Evolutionary conservation across 225 moss, liverwort and hornwort species (phyloP).

Genomic region (Asterella californica): DNA sequence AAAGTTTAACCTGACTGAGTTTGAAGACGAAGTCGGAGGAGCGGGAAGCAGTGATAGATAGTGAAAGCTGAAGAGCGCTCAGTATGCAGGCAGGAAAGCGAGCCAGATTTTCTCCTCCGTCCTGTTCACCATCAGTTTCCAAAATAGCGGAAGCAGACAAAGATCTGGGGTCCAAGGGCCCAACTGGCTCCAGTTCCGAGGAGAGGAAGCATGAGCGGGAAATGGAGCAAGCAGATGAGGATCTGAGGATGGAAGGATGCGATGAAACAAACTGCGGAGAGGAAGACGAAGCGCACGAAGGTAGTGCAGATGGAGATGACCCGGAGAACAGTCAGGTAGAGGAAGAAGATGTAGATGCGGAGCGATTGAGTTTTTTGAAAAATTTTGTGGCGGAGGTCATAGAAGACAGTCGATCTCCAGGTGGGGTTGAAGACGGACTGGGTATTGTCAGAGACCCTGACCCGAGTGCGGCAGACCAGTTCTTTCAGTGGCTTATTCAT

Average conservation of each 20-base stretch:
- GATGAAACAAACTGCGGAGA: conserved; percentile 18
- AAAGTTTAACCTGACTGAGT: not conserved
- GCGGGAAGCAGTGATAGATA: not conserved
- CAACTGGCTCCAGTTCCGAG: conserved; percentile 8
- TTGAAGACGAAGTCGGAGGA: not conserved
- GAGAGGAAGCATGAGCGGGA: conserved; percentile 30
- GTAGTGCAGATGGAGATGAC: conserved; percentile 27
- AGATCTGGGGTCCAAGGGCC: not conserved
- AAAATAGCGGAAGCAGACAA: not conserved
- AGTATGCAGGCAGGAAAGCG: conserved; percentile 43
- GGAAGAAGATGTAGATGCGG: conserved; percentile 64
- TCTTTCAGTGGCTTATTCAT: conserved; percentile 72
- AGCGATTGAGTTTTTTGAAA: conserved; percentile 62
- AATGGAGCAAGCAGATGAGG: conserved; percentile 40
- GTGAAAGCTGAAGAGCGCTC: not conserved
- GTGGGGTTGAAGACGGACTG: conserved; percentile 54
- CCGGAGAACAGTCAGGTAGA: conserved; percentile 47
- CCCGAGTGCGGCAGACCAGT: conserved; percentile 56
- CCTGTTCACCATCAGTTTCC: conserved; percentile 9
- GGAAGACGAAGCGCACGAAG: conserved; percentile 15
- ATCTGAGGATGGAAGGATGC: conserved; percentile 27
- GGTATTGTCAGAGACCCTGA: conserved; percentile 57
- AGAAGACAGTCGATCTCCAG: conserved; percentile 50
- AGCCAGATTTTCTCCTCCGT: conserved; percentile 25
- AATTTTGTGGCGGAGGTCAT: conserved; percentile 64